Conservation (phyloP, 31 red algal species). For the Asparagopsis taxiformis region DNA sequence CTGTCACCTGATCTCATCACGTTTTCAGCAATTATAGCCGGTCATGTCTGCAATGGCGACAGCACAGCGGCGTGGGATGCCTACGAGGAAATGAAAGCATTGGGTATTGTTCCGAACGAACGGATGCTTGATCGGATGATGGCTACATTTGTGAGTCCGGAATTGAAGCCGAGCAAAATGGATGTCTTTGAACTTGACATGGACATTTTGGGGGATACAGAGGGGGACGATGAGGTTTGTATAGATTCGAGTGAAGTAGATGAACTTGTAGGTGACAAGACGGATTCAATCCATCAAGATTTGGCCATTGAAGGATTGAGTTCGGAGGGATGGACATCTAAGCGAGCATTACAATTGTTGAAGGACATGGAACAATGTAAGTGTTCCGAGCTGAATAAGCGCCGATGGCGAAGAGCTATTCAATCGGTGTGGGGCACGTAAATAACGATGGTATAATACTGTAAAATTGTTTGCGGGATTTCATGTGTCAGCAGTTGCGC, state of each 20-base stretch:
- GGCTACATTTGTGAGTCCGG: conserved; percentile 27
- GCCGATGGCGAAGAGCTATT: conserved; percentile 18
- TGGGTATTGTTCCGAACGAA: conserved; percentile 31
- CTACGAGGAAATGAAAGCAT: conserved; percentile 40
- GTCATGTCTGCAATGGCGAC: conserved; percentile 10
- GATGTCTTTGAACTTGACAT: conserved; percentile 17
- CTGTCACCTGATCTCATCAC: conserved; percentile 29
- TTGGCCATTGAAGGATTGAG: background rate
- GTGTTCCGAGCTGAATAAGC: conserved; percentile 4
- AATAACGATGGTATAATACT: background rate
- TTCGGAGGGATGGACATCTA: conserved; percentile 16
- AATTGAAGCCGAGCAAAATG: conserved; percentile 5
- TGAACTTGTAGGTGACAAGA: background rate
- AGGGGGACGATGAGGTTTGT: background rate
- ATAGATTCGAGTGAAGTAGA: background rate
- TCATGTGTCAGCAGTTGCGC: no score
- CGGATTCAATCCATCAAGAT: background rate
- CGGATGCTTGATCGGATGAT: conserved; percentile 43
- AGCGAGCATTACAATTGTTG: conserved; percentile 8
- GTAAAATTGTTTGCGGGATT: no score
- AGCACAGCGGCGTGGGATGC: conserved; percentile 27
- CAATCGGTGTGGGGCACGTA: conserved; percentile 10
- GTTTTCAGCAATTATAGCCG: conserved; percentile 34
- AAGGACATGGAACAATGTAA: conserved; percentile 12
- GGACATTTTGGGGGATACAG: background rate